Evolutionary conservation across 2,329 filamentous ascomycete species (phyloP), one percentile per base, ranked within the genome.

Genomic region (Lasiodiplodia citricola): DNA sequence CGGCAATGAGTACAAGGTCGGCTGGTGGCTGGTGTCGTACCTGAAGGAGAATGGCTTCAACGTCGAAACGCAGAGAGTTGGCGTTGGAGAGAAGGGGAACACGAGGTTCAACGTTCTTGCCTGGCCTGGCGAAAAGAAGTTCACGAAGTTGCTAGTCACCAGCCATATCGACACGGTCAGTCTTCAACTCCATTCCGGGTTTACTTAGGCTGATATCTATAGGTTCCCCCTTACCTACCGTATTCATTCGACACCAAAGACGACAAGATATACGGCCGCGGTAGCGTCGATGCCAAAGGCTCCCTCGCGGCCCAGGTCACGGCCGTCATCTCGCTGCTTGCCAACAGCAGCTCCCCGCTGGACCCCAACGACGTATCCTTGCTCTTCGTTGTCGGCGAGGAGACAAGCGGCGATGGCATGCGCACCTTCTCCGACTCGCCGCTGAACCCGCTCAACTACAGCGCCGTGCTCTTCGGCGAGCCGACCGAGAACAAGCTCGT

Each of bases 401-500:
- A 98, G 79, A 86, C 85, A 2, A 84, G 84, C 3, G 95, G 95
- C 11, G 90, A 91, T 71, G 95, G 95, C 10, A 98, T 98, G 95
- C 84, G 73, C 50, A 73, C 74, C 1, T 79, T 69, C 74, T 86
- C 79, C 10, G 85, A 89, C 74, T 76, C 81, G 5, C 76, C 81
- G 64, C 70, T 85, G 41, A 73, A 79, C 52, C 75, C 82, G 69
- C 72, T 75, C 68, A 75, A 76, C 21, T 90, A 88, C 83, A 86
- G 90, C 41, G 88, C 93, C 3, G 90, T 93, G 74, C 91, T 95
- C 75, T 98, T 97, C 75, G 95, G 96, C 51, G 96, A 99, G 78
- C 95, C 95, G 0, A 99, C 96, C 0, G 93, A 97, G 75, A 88
- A 90, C 73, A 93, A 92, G 79, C 90, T 98, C 23, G 94, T 93